Conservation (phyloP, 495 filamentous ascomycete species). For the Lentithecium fluviatile region DNA sequence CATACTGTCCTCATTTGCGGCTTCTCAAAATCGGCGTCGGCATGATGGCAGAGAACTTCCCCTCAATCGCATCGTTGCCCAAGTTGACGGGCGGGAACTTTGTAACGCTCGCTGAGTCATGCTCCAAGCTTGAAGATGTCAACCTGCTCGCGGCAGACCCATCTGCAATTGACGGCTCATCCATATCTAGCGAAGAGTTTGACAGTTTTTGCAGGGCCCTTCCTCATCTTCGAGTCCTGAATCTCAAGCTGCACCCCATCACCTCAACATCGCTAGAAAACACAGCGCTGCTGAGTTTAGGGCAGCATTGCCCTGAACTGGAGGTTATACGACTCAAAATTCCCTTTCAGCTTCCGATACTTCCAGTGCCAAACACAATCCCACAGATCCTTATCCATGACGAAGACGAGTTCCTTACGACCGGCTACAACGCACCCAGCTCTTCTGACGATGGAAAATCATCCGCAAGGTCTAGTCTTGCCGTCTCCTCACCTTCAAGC, state of each 20-base stretch:
- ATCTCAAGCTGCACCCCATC: constrained; percentile 23
- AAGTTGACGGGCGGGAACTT: constrained; percentile 13
- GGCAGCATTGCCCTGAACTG: constrained; percentile 16
- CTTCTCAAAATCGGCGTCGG: constrained; percentile 24
- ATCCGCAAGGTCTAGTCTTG: background rate
- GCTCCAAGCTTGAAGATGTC: constrained; percentile 23
- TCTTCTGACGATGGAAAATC: background rate
- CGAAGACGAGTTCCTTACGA: background rate
- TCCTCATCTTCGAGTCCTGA: constrained; percentile 12
- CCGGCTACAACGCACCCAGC: background rate
- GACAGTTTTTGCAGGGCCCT: constrained; percentile 20
- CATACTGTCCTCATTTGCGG: constrained; percentile 10
- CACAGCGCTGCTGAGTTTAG: constrained; percentile 24
- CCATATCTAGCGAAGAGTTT: constrained; percentile 19
- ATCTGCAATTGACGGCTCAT: constrained; percentile 20
- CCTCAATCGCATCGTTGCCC: constrained; percentile 6
- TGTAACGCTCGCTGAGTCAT: background rate
- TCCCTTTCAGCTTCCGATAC: constrained; percentile 11
- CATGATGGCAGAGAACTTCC: constrained; percentile 14
- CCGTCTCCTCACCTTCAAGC: background rate
- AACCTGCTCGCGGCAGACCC: constrained; percentile 23
- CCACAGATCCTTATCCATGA: constrained; percentile 9
- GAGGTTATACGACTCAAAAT: constrained; percentile 28
- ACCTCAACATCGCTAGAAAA: constrained; percentile 4
- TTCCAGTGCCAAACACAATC: constrained; percentile 18